phyloP scores from a whole-genome alignment of 2,329 filamentous ascomycete genomes.

The Pseudogymnoascus sp. region DNA sequence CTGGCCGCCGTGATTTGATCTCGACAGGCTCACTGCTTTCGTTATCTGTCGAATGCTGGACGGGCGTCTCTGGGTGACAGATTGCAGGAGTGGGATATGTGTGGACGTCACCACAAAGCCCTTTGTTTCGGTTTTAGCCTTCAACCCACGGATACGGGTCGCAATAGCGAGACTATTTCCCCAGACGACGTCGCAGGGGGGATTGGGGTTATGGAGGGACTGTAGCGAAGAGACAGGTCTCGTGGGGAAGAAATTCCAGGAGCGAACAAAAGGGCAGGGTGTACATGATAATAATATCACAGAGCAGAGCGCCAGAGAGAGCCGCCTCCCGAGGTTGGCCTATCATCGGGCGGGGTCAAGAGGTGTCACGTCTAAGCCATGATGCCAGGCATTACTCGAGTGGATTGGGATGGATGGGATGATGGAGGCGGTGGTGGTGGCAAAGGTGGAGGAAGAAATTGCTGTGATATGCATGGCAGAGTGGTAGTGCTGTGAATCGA shows the following conservation, averaged over 20 bases:
- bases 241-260: constrained; percentile 8
- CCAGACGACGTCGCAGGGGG: not conserved
- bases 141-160: not conserved
- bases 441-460: constrained; percentile 9
- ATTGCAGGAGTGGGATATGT: not conserved
- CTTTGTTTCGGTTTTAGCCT: constrained; percentile 1
- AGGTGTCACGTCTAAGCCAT: constrained; percentile 9
- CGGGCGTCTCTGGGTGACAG: constrained; percentile 1
- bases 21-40: not conserved
- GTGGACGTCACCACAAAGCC: not conserved
- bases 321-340: not conserved
- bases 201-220: not conserved
- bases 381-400: constrained; percentile 9
- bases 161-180: not conserved
- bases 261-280: constrained; percentile 5
- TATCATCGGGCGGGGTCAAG: constrained; percentile 6
- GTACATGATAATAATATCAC: constrained; percentile 8
- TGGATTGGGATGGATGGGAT: constrained; percentile 9
- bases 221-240: not conserved
- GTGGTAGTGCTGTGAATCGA: constrained; percentile 8
- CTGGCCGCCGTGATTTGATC: not conserved
- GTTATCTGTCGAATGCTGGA: not conserved
- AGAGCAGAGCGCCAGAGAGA: not conserved
- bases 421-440: constrained; percentile 6
- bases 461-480: constrained; percentile 6